Percentiles rank a stretch among this genome's conserved stretches.
Evolutionary conservation across 1,284 basidiomycete genomes (phyloP).

Genomic region (Tilletia horrida): DNA sequence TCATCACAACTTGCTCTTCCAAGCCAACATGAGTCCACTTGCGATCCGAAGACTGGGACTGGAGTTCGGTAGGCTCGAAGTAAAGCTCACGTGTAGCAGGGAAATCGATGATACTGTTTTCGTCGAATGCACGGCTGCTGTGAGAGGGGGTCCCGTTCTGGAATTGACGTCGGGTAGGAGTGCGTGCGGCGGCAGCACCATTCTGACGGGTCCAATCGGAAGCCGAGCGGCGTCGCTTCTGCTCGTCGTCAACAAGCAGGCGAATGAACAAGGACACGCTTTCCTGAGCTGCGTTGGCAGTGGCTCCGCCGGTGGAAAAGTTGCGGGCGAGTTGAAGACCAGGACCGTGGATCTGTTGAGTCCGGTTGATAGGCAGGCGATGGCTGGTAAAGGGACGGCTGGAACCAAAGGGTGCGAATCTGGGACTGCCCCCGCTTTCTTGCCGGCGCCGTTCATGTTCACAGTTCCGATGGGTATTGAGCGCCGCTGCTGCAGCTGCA

Average conservation of each 20-base stretch:
- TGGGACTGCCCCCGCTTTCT: not conserved
- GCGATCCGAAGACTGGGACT: not conserved
- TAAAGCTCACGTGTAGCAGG: not conserved
- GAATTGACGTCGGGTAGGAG: too few relatives aligned
- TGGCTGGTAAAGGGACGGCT: not conserved
- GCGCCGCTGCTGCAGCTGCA: not conserved
- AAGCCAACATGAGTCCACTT: not conserved
- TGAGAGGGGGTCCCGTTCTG: too few relatives aligned
- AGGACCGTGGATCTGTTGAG: constrained; percentile 2
- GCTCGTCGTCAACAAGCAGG: not conserved
- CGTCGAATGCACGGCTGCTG: not conserved
- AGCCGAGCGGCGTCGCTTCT: not conserved
- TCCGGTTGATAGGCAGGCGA: not conserved
- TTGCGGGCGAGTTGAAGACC: constrained; percentile 17
- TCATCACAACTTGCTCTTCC: not conserved
- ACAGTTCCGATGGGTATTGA: not conserved
- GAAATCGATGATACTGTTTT: constrained; percentile 3
- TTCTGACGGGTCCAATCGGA: too few relatives aligned
- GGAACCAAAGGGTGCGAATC: not conserved
- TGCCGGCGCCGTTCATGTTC: not conserved
- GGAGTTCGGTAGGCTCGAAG: not conserved
- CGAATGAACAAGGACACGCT: constrained; percentile 2
- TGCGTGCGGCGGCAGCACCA: too few relatives aligned
- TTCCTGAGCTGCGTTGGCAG: not conserved
- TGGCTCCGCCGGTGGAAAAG: not conserved